Evolutionary conservation across 2,329 filamentous ascomycete species (phyloP).

Genomic region (Cytospora piceae): DNA sequence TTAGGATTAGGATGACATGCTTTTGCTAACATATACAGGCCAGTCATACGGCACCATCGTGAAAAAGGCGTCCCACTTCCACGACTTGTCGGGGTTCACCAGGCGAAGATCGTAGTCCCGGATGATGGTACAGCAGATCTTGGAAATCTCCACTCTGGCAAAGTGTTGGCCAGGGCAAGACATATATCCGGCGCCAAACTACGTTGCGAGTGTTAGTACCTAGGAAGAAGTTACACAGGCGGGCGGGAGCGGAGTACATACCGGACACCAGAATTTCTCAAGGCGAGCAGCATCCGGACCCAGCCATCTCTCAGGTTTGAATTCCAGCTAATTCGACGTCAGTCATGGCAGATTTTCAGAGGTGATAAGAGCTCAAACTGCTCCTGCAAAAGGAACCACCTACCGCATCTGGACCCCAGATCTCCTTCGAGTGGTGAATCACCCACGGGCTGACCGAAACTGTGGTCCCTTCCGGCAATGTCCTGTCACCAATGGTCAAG

Average conservation of each 20-base stretch:
- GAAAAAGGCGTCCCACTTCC: slow-evolving; percentile 31
- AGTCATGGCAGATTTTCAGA: background rate
- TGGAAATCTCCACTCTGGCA: slow-evolving; percentile 31
- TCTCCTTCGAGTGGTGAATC: slow-evolving; percentile 36
- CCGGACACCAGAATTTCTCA: slow-evolving; percentile 36
- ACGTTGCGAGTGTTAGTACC: background rate
- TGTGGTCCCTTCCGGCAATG: slow-evolving; percentile 37
- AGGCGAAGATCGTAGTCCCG: slow-evolving; percentile 32
- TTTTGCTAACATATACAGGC: slow-evolving; percentile 30
- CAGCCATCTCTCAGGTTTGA: slow-evolving; percentile 36
- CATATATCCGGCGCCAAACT: slow-evolving; percentile 31
- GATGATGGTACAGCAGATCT: slow-evolving; percentile 30
- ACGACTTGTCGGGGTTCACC: slow-evolving; percentile 27
- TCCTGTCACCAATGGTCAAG: slow-evolving; percentile 34
- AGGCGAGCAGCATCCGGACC: slow-evolving; percentile 27
- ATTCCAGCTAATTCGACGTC: slow-evolving; percentile 26
- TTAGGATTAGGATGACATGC: background rate
- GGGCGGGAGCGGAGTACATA: slow-evolving; percentile 18
- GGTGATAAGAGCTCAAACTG: background rate
- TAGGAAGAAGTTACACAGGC: background rate
- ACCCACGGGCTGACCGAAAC: slow-evolving; percentile 37
- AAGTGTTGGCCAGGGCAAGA: slow-evolving; percentile 31
- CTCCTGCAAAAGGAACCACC: background rate
- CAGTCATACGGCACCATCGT: slow-evolving; percentile 30
- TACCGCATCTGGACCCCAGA: slow-evolving; percentile 34